Evolutionary conservation across 495 filamentous ascomycete species (phyloP).

Genomic region (Xylaria cubensis): DNA sequence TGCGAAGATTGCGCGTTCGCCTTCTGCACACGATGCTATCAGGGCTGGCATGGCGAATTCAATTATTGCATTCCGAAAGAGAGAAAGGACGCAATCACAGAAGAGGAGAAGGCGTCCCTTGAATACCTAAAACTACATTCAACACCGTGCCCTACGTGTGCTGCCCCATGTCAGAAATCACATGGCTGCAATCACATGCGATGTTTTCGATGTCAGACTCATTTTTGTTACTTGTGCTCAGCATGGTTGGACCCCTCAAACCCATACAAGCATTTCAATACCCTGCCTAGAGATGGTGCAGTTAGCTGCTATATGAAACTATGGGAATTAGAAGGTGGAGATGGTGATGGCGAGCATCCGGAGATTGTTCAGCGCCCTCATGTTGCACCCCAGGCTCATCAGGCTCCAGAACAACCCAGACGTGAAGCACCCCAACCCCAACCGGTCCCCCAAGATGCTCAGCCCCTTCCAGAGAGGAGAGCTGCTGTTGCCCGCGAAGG

Average conservation of each 20-base stretch:
- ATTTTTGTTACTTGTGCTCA: slow-evolving; percentile 96
- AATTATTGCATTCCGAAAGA: slow-evolving; percentile 64
- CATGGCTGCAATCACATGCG: slow-evolving; percentile 98
- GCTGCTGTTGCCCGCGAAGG: slow-evolving; percentile 58
- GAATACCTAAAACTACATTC: slow-evolving; percentile 83
- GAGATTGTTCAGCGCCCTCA: slow-evolving; percentile 30
- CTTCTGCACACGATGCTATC: slow-evolving; percentile 72
- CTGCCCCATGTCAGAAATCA: slow-evolving; percentile 83
- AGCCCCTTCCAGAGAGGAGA: slow-evolving; percentile 32
- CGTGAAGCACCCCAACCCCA: slow-evolving; percentile 27
- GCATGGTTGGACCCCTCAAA: slow-evolving; percentile 81
- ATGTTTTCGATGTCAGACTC: slow-evolving; percentile 85
- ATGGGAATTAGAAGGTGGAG: slow-evolving; percentile 88
- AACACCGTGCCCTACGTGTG: slow-evolving; percentile 88
- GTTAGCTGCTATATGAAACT: slow-evolving; percentile 80
- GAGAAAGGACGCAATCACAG: slow-evolving; percentile 68
- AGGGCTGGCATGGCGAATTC: slow-evolving; percentile 91
- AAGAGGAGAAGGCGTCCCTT: slow-evolving; percentile 82
- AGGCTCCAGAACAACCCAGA: slow-evolving; percentile 31
- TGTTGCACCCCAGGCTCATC: slow-evolving; percentile 28
- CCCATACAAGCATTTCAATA: slow-evolving; percentile 89
- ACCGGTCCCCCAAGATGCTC: slow-evolving; percentile 26
- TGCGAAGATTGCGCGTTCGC: slow-evolving; percentile 92
- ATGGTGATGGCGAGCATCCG: slow-evolving; percentile 59
- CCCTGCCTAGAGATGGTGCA: slow-evolving; percentile 50